Conservation (phyloP, 768 basidiomycete genomes). For the Boletus insuetus region DNA sequence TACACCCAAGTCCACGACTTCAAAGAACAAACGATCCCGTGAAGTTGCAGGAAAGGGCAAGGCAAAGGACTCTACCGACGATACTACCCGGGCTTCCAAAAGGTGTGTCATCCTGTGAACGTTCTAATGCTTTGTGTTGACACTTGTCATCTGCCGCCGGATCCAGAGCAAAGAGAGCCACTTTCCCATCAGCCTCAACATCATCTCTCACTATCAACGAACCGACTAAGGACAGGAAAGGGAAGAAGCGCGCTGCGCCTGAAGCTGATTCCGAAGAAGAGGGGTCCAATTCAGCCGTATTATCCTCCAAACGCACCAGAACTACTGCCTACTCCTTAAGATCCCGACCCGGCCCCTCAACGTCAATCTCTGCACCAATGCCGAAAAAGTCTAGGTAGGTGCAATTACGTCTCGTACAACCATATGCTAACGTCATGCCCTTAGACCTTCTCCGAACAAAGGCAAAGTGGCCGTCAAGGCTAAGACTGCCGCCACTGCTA, state of each 20-base stretch:
- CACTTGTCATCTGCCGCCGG: conserved; percentile 31
- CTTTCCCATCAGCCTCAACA: conserved; percentile 38
- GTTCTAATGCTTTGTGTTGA: conserved; percentile 22
- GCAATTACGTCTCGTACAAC: conserved; percentile 2
- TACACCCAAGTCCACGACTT: conserved; percentile 35
- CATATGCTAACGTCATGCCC: conserved; percentile 14
- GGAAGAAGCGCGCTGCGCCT: conserved; percentile 88
- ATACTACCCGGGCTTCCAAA: conserved; percentile 52
- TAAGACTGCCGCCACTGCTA: conserved; percentile 53
- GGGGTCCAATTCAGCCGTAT: conserved; percentile 39
- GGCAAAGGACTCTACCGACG: conserved; percentile 56
- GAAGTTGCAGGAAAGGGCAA: conserved; percentile 60
- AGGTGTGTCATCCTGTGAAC: conserved; percentile 49
- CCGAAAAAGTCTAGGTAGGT: conserved; percentile 71
- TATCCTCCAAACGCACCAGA: conserved; percentile 60
- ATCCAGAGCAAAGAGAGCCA: conserved; percentile 59
- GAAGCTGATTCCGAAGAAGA: conserved; percentile 71
- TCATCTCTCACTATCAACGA: conserved; percentile 70
- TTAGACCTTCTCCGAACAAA: conserved; percentile 51
- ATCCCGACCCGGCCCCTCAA: conserved; percentile 47
- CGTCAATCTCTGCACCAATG: conserved; percentile 53
- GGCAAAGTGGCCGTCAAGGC: conserved; percentile 59
- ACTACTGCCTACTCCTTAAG: conserved; percentile 66
- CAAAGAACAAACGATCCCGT: conserved; percentile 51
- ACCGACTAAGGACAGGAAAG: conserved; percentile 71